These are phyloP conservation scores for Amaranthus cruentus DNA, from an alignment of 148 eudicot genomes.

Conservation along the genomic window DNA sequence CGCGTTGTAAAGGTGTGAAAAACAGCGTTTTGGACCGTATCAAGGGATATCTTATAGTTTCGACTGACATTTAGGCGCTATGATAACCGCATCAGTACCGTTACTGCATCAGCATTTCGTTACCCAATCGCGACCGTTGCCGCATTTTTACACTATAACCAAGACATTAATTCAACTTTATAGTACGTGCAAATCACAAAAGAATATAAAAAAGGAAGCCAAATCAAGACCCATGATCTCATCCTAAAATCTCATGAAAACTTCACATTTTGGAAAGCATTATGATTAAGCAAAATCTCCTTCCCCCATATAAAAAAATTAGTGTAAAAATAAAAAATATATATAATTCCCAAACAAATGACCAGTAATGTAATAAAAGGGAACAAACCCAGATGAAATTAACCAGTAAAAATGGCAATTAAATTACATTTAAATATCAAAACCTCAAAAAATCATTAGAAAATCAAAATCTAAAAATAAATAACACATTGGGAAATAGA, in stretches of 20 bases:
- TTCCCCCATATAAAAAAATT: neutral
- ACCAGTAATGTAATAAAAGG: neutral
- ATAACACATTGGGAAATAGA: neutral
- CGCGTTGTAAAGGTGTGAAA: no score
- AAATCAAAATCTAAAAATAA: neutral
- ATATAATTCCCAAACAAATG: neutral
- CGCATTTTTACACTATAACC: no score
- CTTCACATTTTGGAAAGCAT: neutral
- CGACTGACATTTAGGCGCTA: no score
- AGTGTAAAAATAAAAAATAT: neutral
- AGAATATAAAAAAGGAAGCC: neutral
- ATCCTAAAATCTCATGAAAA: neutral
- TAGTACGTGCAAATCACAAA: no score
- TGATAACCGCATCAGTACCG: neutral
- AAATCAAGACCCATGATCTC: slow-evolving; percentile 11
- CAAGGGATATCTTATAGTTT: no score
- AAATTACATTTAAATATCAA: slow-evolving; percentile 9
- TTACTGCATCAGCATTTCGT: no score
- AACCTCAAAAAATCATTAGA: neutral
- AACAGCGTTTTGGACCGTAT: no score
- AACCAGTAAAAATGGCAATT: neutral
- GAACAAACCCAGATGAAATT: slow-evolving; percentile 3
- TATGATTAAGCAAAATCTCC: neutral
- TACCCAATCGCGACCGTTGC: no score
- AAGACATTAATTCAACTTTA: no score